These are phyloP conservation scores for Fomitopsis betulina DNA, from an alignment of 1,284 basidiomycete genomes.

Conservation along the genomic window DNA sequence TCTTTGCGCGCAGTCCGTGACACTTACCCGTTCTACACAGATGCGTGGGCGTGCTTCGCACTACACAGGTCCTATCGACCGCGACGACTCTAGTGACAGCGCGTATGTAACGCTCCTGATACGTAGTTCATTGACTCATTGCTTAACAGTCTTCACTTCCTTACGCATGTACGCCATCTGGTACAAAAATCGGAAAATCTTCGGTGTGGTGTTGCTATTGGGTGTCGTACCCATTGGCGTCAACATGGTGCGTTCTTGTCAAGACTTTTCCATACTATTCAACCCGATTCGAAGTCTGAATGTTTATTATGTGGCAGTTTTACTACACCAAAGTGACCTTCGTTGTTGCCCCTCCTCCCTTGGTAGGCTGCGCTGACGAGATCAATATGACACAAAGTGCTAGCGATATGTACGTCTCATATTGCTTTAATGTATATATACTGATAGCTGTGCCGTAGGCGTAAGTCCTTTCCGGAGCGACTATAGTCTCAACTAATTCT, in stretches of 20 bases:
- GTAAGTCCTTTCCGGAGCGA: too few relatives aligned
- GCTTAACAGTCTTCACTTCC: slow-evolving; percentile 12
- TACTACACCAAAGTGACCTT: slow-evolving; percentile 51
- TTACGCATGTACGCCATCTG: slow-evolving; percentile 19
- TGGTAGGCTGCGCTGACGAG: slow-evolving; percentile 12
- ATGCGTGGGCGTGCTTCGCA: slow-evolving; percentile 8
- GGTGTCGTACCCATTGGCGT: slow-evolving; percentile 12
- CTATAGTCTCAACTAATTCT: too few relatives aligned
- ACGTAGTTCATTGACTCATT: not conserved
- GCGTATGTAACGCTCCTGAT: not conserved
- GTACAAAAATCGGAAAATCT: slow-evolving; percentile 10
- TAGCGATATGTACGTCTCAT: slow-evolving; percentile 4
- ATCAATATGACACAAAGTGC: slow-evolving; percentile 1
- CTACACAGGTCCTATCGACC: slow-evolving; percentile 6
- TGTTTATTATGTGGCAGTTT: slow-evolving; percentile 8
- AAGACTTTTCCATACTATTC: not conserved
- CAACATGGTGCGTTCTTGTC: slow-evolving; percentile 11
- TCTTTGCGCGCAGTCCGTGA: not conserved
- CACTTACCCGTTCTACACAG: not conserved
- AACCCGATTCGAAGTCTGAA: too few relatives aligned
- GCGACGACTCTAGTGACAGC: slow-evolving; percentile 2
- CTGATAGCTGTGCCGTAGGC: too few relatives aligned
- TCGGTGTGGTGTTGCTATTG: slow-evolving; percentile 9
- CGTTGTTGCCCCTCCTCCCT: slow-evolving; percentile 26
- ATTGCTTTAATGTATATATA: not conserved